Percentiles rank a stretch among this genome's conserved stretches.
These are phyloP conservation scores for Sclerotinia trifoliorum DNA, from an alignment of 2,329 filamentous ascomycete genomes.

Conservation along the genomic window DNA sequence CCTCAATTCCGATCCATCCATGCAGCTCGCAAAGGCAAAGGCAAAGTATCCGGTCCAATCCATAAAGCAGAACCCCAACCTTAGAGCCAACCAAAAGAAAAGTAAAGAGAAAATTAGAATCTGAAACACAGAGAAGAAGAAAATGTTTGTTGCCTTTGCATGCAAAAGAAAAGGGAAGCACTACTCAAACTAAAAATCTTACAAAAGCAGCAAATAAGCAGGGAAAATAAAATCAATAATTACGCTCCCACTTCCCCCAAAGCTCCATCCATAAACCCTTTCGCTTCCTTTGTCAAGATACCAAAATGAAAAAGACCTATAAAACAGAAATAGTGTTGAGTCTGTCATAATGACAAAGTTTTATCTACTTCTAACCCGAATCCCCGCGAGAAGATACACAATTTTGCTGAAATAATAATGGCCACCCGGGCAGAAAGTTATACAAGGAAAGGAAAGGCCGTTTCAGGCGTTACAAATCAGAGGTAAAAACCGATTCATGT, in stretches of 20 bases:
- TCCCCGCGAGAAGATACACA: slow-evolving; percentile 4
- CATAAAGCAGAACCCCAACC: slow-evolving; percentile 2
- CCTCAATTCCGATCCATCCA: neutral
- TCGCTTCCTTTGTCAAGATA: neutral
- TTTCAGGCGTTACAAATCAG: slow-evolving; percentile 1
- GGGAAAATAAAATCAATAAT: slow-evolving; percentile 14
- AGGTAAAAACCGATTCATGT: neutral
- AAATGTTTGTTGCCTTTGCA: neutral
- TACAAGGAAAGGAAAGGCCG: slow-evolving; percentile 12
- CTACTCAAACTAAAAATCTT: slow-evolving; percentile 12
- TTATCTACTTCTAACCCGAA: slow-evolving; percentile 10
- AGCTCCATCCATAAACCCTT: slow-evolving; percentile 2
- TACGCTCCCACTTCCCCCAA: slow-evolving; percentile 18
- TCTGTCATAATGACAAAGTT: slow-evolving; percentile 15
- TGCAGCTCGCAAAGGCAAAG: neutral
- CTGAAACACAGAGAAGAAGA: neutral
- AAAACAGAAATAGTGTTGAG: slow-evolving; percentile 10
- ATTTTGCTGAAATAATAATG: slow-evolving; percentile 9
- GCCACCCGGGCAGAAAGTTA: slow-evolving; percentile 21
- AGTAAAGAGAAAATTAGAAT: neutral
- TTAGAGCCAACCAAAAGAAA: neutral
- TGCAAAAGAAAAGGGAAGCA: slow-evolving; percentile 1
- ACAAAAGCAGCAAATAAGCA: neutral
- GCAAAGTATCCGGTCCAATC: neutral
- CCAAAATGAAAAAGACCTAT: slow-evolving; percentile 1